phyloP scores from a whole-genome alignment of 2,329 filamentous ascomycete species.

The Calonectria pseudoreteaudii region DNA sequence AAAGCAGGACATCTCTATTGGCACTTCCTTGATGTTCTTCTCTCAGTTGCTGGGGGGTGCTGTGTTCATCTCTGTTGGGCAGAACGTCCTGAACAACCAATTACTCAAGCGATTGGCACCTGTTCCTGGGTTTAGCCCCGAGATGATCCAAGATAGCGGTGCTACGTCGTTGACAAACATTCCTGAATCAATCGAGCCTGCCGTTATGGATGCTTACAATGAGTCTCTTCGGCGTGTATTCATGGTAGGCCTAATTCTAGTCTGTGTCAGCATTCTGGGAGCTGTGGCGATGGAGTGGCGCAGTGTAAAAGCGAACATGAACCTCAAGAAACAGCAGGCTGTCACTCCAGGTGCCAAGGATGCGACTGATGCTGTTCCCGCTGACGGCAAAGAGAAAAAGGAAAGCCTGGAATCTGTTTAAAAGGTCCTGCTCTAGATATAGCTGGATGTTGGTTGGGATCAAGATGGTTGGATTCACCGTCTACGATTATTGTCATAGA shows the following conservation, averaged over 20 bases:
- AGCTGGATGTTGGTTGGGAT: too few relatives aligned
- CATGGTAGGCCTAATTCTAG: constrained; percentile 64
- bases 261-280: constrained; percentile 61
- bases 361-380: background rate
- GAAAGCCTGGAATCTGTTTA: background rate
- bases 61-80: constrained; percentile 63
- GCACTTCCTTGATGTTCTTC: constrained; percentile 60
- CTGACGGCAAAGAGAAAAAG: background rate
- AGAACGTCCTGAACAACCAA: constrained; percentile 64
- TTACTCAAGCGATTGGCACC: constrained; percentile 41
- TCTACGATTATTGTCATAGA: background rate
- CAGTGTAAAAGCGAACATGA: constrained; percentile 23
- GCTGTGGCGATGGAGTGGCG: constrained; percentile 68
- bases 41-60: constrained; percentile 56
- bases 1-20: constrained; percentile 57
- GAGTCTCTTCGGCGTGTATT: constrained; percentile 64
- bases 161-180: constrained; percentile 25
- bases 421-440: background rate
- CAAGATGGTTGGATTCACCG: background rate
- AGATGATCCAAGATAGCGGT: constrained; percentile 18
- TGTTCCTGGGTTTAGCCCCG: constrained; percentile 11
- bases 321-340: background rate
- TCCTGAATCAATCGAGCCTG: constrained; percentile 6
- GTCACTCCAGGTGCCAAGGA: background rate
- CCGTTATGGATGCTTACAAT: constrained; percentile 63